phyloP scores from a whole-genome alignment of 139 green algal species.

The Spirogloea muscicola region DNA sequence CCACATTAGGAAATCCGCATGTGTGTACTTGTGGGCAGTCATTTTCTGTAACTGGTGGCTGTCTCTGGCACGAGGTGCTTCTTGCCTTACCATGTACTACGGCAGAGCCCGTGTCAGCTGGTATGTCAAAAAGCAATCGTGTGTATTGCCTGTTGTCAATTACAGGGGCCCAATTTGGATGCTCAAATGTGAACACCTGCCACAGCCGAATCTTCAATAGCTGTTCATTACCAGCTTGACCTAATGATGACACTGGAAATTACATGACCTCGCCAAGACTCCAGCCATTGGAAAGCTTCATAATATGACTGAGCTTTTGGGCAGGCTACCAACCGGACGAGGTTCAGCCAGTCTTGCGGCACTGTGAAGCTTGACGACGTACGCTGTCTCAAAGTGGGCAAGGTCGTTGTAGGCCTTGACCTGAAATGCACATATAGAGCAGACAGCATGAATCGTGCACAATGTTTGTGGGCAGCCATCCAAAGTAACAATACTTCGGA shows the following conservation, averaged over 20 bases:
- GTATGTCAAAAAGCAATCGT: slow-evolving; percentile 60
- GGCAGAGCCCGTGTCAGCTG: slow-evolving; percentile 32
- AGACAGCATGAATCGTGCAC: slow-evolving; percentile 12
- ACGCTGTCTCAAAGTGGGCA: slow-evolving; percentile 90
- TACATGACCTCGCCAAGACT: too few relatives aligned
- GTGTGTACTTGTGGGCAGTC: too few relatives aligned
- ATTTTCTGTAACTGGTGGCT: too few relatives aligned
- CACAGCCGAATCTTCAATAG: too few relatives aligned
- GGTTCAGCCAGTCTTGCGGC: slow-evolving; percentile 1
- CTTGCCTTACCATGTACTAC: slow-evolving; percentile 41
- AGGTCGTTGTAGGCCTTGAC: slow-evolving; percentile 67
- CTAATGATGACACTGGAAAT: too few relatives aligned
- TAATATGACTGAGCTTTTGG: too few relatives aligned
- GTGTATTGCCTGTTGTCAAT: slow-evolving; percentile 75
- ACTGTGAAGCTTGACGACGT: slow-evolving; percentile 88
- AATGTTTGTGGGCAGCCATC: too few relatives aligned
- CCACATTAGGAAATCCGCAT: too few relatives aligned
- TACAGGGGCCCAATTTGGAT: slow-evolving; percentile 65
- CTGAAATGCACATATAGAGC: slow-evolving; percentile 5
- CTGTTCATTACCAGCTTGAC: too few relatives aligned
- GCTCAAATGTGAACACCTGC: slow-evolving; percentile 85
- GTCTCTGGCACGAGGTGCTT: too few relatives aligned
- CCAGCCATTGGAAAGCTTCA: too few relatives aligned
- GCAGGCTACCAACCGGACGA: slow-evolving; percentile 20
- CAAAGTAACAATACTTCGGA: too few relatives aligned